Percentiles rank a stretch among this genome's conserved stretches.
Evolutionary conservation across 2,329 filamentous ascomycete species (phyloP).

Genomic region (Ceratocystis lukuohia): DNA sequence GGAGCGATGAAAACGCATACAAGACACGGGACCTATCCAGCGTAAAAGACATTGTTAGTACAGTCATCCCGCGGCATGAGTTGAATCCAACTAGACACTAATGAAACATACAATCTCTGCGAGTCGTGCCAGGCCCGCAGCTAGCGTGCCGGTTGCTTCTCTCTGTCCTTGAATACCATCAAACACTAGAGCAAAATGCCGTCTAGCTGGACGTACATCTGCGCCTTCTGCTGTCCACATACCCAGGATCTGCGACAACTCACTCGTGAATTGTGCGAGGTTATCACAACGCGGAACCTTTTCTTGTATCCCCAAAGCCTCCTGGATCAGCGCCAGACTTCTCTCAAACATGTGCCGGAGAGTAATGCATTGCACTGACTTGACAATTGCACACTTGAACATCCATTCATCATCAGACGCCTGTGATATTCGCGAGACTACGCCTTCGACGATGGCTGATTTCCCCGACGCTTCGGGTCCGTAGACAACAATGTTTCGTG

Average conservation of each 20-base stretch:
- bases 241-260: constrained; percentile 50
- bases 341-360: constrained; percentile 37
- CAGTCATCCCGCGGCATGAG: constrained; percentile 18
- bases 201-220: constrained; percentile 27
- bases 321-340: constrained; percentile 40
- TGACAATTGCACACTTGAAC: constrained; percentile 9
- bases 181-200: constrained; percentile 62
- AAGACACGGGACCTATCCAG: constrained; percentile 59
- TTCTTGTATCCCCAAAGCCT: constrained; percentile 25
- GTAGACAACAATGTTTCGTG: constrained; percentile 63
- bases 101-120: constrained; percentile 55
- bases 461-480: constrained; percentile 83
- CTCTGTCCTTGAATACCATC: constrained; percentile 77
- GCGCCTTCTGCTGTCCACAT: constrained; percentile 11
- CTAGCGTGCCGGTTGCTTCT: constrained; percentile 63
- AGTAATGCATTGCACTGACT: constrained; percentile 21
- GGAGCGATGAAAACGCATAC: constrained; percentile 66
- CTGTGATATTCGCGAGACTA: constrained; percentile 4
- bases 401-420: constrained; percentile 13
- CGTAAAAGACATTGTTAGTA: neutral
- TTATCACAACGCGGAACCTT: constrained; percentile 56
- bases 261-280: constrained; percentile 59
- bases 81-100: neutral
- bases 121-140: constrained; percentile 68
- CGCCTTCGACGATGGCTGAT: constrained; percentile 47